These are phyloP conservation scores for Corynascus novoguineensis DNA, from an alignment of 495 filamentous ascomycete species.

Conservation along the genomic window DNA sequence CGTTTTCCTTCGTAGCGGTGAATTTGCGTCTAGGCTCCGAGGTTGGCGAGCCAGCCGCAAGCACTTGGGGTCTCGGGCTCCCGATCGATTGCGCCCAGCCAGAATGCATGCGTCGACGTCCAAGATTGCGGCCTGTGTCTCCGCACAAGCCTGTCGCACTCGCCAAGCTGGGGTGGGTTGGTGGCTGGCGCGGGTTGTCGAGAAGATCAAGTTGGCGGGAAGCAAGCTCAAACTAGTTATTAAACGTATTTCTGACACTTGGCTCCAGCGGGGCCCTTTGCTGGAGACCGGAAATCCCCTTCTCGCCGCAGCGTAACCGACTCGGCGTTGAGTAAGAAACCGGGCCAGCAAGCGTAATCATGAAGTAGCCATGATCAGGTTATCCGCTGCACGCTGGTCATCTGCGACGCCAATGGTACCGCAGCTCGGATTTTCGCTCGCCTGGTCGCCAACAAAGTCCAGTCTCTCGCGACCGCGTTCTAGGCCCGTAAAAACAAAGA, in stretches of 20 bases:
- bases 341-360: not conserved
- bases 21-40: too few relatives aligned
- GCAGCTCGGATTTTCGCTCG: not conserved
- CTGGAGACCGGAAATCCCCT: not conserved
- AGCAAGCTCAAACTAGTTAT: too few relatives aligned
- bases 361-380: not conserved
- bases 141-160: not conserved
- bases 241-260: conserved; percentile 18
- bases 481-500: conserved; percentile 11
- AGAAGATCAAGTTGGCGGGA: not conserved
- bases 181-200: conserved; percentile 5
- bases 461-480: conserved; percentile 11
- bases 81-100: not conserved
- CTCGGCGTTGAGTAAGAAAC: not conserved
- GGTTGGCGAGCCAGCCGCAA: conserved; percentile 5
- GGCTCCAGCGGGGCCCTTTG: conserved; percentile 12
- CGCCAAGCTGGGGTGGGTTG: conserved; percentile 1
- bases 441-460: not conserved
- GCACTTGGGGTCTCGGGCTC: not conserved
- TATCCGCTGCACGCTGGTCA: conserved; percentile 1
- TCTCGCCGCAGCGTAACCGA: not conserved
- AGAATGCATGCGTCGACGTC: conserved; percentile 1
- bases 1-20: not conserved
- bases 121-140: not conserved
- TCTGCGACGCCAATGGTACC: conserved; percentile 9